These are phyloP conservation scores for Draba incana DNA, from an alignment of 345 rosid species.

Conservation along the genomic window DNA sequence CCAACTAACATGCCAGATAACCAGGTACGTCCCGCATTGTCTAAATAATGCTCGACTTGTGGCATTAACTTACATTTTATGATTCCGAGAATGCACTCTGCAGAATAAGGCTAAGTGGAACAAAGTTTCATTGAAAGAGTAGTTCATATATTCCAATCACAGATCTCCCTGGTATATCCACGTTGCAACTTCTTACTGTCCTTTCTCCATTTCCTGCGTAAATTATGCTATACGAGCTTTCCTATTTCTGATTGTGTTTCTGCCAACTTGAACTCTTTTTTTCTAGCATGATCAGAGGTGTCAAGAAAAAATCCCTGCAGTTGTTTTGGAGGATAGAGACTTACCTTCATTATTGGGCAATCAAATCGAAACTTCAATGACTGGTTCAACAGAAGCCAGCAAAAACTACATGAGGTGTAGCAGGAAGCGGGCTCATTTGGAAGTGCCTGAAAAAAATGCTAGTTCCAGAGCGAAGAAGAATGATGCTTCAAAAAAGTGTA, in stretches of 20 bases:
- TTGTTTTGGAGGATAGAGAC: constrained; percentile 29
- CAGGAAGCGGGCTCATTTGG: constrained; percentile 43
- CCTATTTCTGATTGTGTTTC: constrained; percentile 32
- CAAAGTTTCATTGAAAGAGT: constrained; percentile 56
- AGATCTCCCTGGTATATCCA: constrained; percentile 58
- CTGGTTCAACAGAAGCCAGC: constrained; percentile 40
- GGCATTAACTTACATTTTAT: constrained; percentile 24
- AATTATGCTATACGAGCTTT: constrained; percentile 5
- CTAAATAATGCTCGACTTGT: constrained; percentile 19
- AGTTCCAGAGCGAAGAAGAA: constrained; percentile 36
- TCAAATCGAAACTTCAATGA: constrained; percentile 42
- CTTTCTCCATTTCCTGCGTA: constrained; percentile 16
- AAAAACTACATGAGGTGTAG: constrained; percentile 39
- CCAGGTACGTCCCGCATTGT: constrained; percentile 52
- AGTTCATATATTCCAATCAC: constrained; percentile 51
- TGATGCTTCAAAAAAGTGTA: constrained; percentile 41
- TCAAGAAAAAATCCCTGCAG: constrained; percentile 44
- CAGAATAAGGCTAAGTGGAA: constrained; percentile 57
- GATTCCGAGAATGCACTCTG: constrained; percentile 30
- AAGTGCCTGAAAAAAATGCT: constrained; percentile 32
- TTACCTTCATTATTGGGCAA: constrained; percentile 35
- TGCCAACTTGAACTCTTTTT: constrained; percentile 47
- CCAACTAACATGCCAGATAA: constrained; percentile 44
- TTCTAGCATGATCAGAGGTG: constrained; percentile 49
- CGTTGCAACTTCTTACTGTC: constrained; percentile 24